Evolutionary conservation across 2,329 filamentous ascomycete genomes (phyloP), one percentile per base, ranked within the genome.

Genomic region (Cryphonectria carpinicola): DNA sequence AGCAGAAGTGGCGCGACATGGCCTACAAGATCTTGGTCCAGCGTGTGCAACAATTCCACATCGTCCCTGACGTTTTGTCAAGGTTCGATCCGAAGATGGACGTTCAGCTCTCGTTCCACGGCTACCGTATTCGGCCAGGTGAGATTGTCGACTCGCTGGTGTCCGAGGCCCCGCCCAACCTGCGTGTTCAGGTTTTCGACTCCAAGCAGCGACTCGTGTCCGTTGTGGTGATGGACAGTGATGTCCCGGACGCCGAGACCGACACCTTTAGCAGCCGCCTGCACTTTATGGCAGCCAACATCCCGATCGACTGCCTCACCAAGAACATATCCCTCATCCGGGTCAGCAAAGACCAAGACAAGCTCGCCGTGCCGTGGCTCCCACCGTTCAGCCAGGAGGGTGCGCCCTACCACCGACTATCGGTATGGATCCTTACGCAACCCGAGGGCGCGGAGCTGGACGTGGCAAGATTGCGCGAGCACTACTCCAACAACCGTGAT

Each of bases 351-450:
- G 80, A 83, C 73, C 84, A 88, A 28, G 84, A 85, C 41, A 90
- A 96, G 80, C 86, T 96, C 65, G 89, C 93, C 70, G 83, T 90
- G 4, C 91, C 94, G 1, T 99, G 95, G 93, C 84, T 95, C 35
- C 92, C 95, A 0, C 92, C 96, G 1, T 93, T 92, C 78, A 91
- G 94, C 0, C 93, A 97, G 79, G 97, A 96, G 84, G 96, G 96
- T 70, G 88, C 92, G 2, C 93, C 93, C 1, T 98, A 98, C 83
- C 96, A 98, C 82, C 92, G 96, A 67, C 85, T 98, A 68, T 91
- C 91, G 64, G 83, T 98, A 72, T 92, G 96, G 79, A 84, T 99
- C 32, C 85, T 98, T 65, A 89, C 97, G 83, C 96, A 99, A 81
- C 84, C 87, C 66, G 83, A 89, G 68, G 89, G 87, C 68, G 77